Percentiles rank a stretch among this genome's conserved stretches.
Evolutionary conservation across 2,329 filamentous ascomycete species (phyloP).

Genomic region (Cordyceps militaris): DNA sequence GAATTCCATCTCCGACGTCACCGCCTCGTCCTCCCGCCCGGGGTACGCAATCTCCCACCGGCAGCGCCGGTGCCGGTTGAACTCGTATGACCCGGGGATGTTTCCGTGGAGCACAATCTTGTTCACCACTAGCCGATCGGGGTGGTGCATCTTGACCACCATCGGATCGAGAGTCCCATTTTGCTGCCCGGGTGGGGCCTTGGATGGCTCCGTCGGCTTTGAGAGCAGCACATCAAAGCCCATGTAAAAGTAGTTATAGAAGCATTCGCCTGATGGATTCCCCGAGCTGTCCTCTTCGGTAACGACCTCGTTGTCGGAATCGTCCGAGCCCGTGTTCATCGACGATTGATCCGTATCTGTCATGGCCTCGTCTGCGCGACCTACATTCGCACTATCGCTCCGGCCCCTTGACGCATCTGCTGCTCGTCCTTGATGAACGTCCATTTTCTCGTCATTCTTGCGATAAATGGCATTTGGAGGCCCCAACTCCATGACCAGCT

Average conservation of each 20-base stretch:
- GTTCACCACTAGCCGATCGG: conserved; percentile 71
- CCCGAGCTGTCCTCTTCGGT: conserved; percentile 49
- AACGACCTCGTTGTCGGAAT: conserved; percentile 51
- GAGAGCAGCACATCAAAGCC: conserved; percentile 94
- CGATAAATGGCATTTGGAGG: conserved; percentile 91
- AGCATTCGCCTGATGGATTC: conserved; percentile 64
- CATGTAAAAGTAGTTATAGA: conserved; percentile 96
- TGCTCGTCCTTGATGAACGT: conserved; percentile 65
- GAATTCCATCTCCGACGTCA: conserved; percentile 74
- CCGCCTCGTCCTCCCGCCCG: conserved; percentile 33
- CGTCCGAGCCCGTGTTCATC: conserved; percentile 62
- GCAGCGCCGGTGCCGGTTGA: conserved; percentile 86
- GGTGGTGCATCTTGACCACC: conserved; percentile 34
- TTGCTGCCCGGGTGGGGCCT: conserved; percentile 45
- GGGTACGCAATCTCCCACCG: conserved; percentile 72
- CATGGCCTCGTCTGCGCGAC: conserved; percentile 44
- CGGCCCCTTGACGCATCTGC: conserved; percentile 44
- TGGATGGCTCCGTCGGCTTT: conserved; percentile 58
- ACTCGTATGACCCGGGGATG: conserved; percentile 90
- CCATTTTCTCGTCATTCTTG: conserved; percentile 82
- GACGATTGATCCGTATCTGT: conserved; percentile 73
- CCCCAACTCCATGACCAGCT: conserved; percentile 82
- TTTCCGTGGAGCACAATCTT: conserved; percentile 95
- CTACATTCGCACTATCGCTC: conserved; percentile 35
- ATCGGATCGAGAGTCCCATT: conserved; percentile 20